phyloP scores from a whole-genome alignment of 208 protist genomes.

The Wallacemonas collosoma region DNA sequence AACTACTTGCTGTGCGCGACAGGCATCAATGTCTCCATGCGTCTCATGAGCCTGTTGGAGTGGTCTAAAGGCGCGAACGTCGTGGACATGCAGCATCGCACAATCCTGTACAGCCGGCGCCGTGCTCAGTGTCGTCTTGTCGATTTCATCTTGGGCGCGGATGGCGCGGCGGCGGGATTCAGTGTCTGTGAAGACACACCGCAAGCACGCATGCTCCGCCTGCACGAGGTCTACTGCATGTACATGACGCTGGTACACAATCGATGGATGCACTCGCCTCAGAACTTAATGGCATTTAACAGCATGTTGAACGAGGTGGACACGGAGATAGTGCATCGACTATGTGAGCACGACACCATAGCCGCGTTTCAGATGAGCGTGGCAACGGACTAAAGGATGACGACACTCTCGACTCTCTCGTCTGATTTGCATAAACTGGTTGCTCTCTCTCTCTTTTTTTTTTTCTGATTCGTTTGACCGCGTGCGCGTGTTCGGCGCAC shows the following conservation, averaged over 20 bases:
- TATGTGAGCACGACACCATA: slow-evolving; percentile 35
- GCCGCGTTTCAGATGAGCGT: slow-evolving; percentile 35
- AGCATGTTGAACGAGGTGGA: slow-evolving; percentile 38
- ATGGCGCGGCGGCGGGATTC: slow-evolving; percentile 20
- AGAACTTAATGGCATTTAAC: slow-evolving; percentile 75
- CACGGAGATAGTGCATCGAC: slow-evolving; percentile 36
- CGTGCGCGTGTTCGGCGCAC: background rate
- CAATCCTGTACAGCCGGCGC: background rate
- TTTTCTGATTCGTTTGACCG: no score
- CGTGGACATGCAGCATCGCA: slow-evolving; percentile 31
- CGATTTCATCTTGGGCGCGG: slow-evolving; percentile 18
- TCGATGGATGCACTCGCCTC: slow-evolving; percentile 46
- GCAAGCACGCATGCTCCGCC: slow-evolving; percentile 17
- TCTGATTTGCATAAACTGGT: no score
- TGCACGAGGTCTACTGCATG: slow-evolving; percentile 68
- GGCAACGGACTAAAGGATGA: background rate
- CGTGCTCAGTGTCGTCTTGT: slow-evolving; percentile 17
- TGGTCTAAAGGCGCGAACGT: slow-evolving; percentile 33
- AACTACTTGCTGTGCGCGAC: slow-evolving; percentile 65
- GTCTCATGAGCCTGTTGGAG: slow-evolving; percentile 53
- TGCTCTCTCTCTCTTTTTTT: no score
- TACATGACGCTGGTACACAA: slow-evolving; percentile 52
- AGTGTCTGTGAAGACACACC: slow-evolving; percentile 4
- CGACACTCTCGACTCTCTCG: no score
- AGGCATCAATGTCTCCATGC: slow-evolving; percentile 82